Conservation (phyloP, 805 yeast genomes). For the Ogataea nonfermentans region DNA sequence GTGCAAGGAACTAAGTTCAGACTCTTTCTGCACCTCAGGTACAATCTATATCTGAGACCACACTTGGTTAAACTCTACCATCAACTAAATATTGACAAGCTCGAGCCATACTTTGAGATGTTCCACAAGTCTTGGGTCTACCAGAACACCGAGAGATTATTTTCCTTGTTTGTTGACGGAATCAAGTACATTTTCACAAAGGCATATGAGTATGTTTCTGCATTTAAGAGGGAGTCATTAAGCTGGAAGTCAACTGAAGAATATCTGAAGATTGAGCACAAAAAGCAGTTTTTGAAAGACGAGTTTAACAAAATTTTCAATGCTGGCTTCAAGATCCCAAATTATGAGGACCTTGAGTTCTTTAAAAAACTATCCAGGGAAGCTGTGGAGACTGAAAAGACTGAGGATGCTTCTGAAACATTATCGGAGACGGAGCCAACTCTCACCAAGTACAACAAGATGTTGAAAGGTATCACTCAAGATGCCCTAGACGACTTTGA, state of each 20-base stretch:
- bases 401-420: slow-evolving; percentile 14
- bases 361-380: slow-evolving; percentile 21
- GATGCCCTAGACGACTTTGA: slow-evolving; percentile 41
- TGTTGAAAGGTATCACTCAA: slow-evolving; percentile 38
- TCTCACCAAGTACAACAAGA: slow-evolving; percentile 27
- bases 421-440: slow-evolving; percentile 20
- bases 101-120: slow-evolving; percentile 22
- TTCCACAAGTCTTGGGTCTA: slow-evolving; percentile 16
- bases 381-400: slow-evolving; percentile 10
- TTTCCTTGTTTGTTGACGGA: slow-evolving; percentile 3
- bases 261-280: slow-evolving; percentile 30
- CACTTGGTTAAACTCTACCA: slow-evolving; percentile 8
- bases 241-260: slow-evolving; percentile 27
- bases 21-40: slow-evolving; percentile 17
- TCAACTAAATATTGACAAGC: slow-evolving; percentile 13
- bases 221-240: slow-evolving; percentile 21
- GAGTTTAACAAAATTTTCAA: slow-evolving; percentile 32
- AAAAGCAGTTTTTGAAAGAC: slow-evolving; percentile 31
- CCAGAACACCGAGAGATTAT: slow-evolving; percentile 7
- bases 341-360: slow-evolving; percentile 25
- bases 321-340: slow-evolving; percentile 31
- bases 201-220: slow-evolving; percentile 13
- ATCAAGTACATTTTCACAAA: slow-evolving; percentile 9
- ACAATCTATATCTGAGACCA: slow-evolving; percentile 27
- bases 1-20: slow-evolving; percentile 11